Evolutionary conservation across 371 early-diverging fungal genomes (phyloP).

Genomic region (Homolaphlyctis polyrhiza): DNA sequence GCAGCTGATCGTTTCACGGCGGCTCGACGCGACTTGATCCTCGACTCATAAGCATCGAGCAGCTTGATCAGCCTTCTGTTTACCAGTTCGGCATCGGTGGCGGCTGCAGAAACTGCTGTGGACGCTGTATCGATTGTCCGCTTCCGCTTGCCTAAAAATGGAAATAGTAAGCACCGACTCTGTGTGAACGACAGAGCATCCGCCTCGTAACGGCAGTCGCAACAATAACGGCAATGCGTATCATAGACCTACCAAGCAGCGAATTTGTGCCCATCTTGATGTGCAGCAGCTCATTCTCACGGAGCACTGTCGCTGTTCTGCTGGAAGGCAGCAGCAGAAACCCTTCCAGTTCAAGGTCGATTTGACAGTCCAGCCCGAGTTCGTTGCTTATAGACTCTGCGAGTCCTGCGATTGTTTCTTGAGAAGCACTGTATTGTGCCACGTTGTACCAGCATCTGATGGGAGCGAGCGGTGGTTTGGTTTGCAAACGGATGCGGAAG

Average conservation of each 20-base stretch:
- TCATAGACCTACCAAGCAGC: too few species aligned
- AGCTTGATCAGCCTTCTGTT: too few species aligned
- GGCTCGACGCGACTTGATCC: too few species aligned
- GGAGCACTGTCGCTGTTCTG: background rate
- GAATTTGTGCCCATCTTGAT: too few species aligned
- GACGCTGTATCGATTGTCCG: too few species aligned
- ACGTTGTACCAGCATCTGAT: background rate
- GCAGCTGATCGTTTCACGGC: too few species aligned
- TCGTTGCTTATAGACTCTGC: background rate
- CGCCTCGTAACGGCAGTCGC: too few species aligned
- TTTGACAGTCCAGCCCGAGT: background rate
- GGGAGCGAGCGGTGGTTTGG: background rate
- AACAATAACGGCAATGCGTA: too few species aligned
- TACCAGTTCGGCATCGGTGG: too few species aligned
- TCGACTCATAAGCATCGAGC: too few species aligned
- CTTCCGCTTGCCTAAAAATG: background rate
- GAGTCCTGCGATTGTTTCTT: background rate
- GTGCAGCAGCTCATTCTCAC: background rate
- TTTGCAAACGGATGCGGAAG: background rate
- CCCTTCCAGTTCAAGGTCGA: background rate
- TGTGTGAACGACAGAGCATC: background rate
- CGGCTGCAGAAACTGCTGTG: too few species aligned
- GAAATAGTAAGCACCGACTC: background rate
- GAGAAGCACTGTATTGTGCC: background rate
- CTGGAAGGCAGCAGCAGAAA: background rate